These are phyloP conservation scores for Ophiostoma angusticollis DNA, from an alignment of 2,329 filamentous ascomycete genomes.

Conservation along the genomic window DNA sequence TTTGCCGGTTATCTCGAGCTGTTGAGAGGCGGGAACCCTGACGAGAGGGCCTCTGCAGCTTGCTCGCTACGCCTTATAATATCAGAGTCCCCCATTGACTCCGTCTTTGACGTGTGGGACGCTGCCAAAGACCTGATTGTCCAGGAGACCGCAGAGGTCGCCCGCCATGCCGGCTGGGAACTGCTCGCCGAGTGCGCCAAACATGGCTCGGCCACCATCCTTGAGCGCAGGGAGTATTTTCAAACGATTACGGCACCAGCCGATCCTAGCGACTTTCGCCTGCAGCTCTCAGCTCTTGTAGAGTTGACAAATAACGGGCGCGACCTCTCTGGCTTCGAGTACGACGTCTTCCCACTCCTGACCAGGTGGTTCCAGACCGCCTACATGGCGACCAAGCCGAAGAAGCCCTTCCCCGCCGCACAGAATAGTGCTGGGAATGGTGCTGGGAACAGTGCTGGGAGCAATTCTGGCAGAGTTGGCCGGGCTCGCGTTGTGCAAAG, in stretches of 20 bases:
- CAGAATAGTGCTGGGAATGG: conserved; percentile 22
- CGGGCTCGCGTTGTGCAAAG: conserved; percentile 29
- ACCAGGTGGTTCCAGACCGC: conserved; percentile 45
- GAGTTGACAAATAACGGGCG: conserved; percentile 50
- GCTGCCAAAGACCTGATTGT: conserved; percentile 54
- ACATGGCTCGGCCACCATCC: conserved; percentile 48
- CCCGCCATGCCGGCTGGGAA: conserved; percentile 50
- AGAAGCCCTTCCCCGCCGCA: conserved; percentile 15
- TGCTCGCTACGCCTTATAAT: conserved; percentile 43
- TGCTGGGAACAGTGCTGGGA: conserved; percentile 29
- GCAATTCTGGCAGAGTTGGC: conserved; percentile 24
- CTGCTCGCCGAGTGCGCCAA: conserved; percentile 53
- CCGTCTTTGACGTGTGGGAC: conserved; percentile 51
- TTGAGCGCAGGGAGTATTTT: conserved; percentile 55
- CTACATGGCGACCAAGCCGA: conserved; percentile 31
- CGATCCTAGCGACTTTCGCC: conserved; percentile 49
- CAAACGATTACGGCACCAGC: conserved; percentile 44
- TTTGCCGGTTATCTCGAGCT: conserved; percentile 42
- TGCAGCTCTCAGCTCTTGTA: conserved; percentile 50
- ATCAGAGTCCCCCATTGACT: conserved; percentile 44
- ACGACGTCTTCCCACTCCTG: conserved; percentile 50
- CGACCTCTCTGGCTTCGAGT: conserved; percentile 53
- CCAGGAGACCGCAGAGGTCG: conserved; percentile 36
- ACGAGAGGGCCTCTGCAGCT: conserved; percentile 45
- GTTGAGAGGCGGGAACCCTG: conserved; percentile 37